phyloP scores from a whole-genome alignment of 768 basidiomycete genomes.

The Tylopilus intermedius region DNA sequence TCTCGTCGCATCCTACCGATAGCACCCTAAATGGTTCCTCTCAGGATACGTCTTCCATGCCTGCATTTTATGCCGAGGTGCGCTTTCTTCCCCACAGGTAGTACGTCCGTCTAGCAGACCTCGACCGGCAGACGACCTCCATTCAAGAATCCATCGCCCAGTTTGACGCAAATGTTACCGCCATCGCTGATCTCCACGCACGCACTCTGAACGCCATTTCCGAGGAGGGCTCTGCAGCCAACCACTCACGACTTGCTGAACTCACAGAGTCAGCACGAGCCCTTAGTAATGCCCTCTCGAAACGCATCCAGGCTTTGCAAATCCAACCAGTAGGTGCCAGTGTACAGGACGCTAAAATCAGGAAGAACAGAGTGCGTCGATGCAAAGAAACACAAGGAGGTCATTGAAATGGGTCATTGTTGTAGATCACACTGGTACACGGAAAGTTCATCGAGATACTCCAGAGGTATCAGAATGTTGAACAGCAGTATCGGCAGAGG shows the following conservation, averaged over 20 bases:
- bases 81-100: background rate
- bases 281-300: slow-evolving; percentile 53
- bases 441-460: slow-evolving; percentile 71
- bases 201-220: slow-evolving; percentile 48
- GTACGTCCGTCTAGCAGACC: background rate
- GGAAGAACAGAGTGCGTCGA: slow-evolving; percentile 32
- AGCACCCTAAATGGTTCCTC: slow-evolving; percentile 3
- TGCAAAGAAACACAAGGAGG: background rate
- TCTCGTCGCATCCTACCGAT: slow-evolving; percentile 8
- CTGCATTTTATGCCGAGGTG: slow-evolving; percentile 33
- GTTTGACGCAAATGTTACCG: slow-evolving; percentile 43
- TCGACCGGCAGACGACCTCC: slow-evolving; percentile 37
- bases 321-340: slow-evolving; percentile 30
- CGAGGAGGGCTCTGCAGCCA: slow-evolving; percentile 39
- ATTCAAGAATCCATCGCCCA: slow-evolving; percentile 43
- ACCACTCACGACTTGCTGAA: slow-evolving; percentile 47
- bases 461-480: slow-evolving; percentile 72
- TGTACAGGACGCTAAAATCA: slow-evolving; percentile 42
- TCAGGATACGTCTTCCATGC: slow-evolving; percentile 25
- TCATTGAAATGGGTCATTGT: background rate
- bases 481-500: slow-evolving; percentile 62
- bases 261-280: slow-evolving; percentile 57
- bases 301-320: slow-evolving; percentile 55
- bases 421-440: slow-evolving; percentile 56
- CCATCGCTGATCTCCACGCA: slow-evolving; percentile 46